A percentile compares a stretch with the other conserved stretches of the same genome.
These are phyloP conservation scores for Carex cristatella DNA, from an alignment of 176 grass and related monocot genomes.

Conservation along the genomic window DNA sequence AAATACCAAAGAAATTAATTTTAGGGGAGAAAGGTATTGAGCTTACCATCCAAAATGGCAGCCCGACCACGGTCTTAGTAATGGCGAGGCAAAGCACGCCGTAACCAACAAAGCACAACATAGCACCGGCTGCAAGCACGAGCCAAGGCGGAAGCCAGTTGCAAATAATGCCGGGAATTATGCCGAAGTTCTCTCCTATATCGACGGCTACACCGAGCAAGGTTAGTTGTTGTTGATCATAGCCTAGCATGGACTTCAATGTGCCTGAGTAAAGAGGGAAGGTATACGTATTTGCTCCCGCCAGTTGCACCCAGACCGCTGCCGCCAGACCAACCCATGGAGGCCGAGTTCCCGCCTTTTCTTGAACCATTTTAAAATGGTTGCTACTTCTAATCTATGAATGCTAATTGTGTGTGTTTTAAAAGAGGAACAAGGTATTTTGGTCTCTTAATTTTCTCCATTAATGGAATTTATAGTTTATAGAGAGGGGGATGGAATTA, in stretches of 20 bases:
- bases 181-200: constrained; percentile 79
- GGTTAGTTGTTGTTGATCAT: constrained; percentile 64
- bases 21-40: neutral
- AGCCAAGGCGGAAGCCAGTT: constrained; percentile 64
- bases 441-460: too few relatives aligned
- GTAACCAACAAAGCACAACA: constrained; percentile 71
- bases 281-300: constrained; percentile 59
- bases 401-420: neutral
- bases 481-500: too few relatives aligned
- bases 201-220: constrained; percentile 84
- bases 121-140: constrained; percentile 61
- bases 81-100: constrained; percentile 68
- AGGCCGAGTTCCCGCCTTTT: constrained; percentile 69
- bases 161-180: constrained; percentile 60
- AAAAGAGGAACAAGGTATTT: too few relatives aligned
- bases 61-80: constrained; percentile 46
- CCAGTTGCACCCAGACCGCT: constrained; percentile 88
- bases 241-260: constrained; percentile 63
- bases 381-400: neutral
- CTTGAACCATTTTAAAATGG: neutral
- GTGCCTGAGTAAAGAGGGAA: constrained; percentile 89
- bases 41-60: constrained; percentile 76
- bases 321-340: constrained; percentile 91
- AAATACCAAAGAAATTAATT: neutral
- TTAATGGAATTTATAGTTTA: too few relatives aligned